Base-by-base conservation (phyloP, 2,329 filamentous ascomycete species). In the Sclerotinia glacialis region DNA sequence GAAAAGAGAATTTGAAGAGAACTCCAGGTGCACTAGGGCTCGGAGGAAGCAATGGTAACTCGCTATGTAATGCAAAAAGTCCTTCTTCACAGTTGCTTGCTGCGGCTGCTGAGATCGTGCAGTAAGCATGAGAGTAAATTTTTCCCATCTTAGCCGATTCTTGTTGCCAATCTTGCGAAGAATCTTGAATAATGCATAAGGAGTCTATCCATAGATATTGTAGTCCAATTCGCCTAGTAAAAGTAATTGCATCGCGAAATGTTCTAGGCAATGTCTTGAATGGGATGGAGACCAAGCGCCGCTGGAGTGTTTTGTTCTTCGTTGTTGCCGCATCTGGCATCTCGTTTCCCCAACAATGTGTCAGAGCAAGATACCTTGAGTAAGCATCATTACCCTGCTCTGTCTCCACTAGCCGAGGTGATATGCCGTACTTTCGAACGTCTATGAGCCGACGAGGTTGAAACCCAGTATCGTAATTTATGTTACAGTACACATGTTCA, bases 61-160 rank as follows among this genome's bases (percentile, higher is more conserved):
- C 64, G 46, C 59, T 21, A 53, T 46, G 56, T 28, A 53, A 54
- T 44, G 64, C 37, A 62, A 66, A 66, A 21, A 62, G 55, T 8
- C 55, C 55, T 34, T 31, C 58, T 5, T 66, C 34, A 21, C 47
- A 66, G 18, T 46, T 66, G 40, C 21, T 50, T 34, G 65, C 69
- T 18, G 53, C 44, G 16, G 59, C 54, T n/a, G 69, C 69, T 28
- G 69, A 65, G 42, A 69, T 56, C n/a, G 54, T 70, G 26, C 65
- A 67, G 44, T 66, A 64, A 21, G 47, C 55, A 34, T 69, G 50
- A 8, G 59, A 61, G 44, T 71, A 73, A 5, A 72, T 62, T 37
- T 67, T 61, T 0, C 61, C 67, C 71, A 72, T 72, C 31, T 56
- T 40, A 21, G 66, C 60, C 5, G 69, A 64, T 47, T 73, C 67